Evolutionary conservation across 2,329 filamentous ascomycete genomes (phyloP), one percentile per base, ranked within the genome.

Genomic region (Beauveria medogensis): DNA sequence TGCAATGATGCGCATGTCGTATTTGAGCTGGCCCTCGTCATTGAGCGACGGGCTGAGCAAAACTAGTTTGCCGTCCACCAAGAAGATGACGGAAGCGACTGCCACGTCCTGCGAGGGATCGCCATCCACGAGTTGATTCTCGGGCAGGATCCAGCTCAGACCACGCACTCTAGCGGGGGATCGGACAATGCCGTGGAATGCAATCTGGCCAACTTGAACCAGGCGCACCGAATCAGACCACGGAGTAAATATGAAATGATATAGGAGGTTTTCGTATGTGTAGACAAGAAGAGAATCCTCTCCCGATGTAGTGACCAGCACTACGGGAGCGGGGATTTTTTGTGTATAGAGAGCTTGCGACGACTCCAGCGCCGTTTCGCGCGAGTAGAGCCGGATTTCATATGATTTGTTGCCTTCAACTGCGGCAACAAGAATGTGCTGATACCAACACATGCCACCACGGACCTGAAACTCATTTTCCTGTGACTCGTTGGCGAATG

Each of bases 391-490:
- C n/a, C 94, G 89, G 55, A 99, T 76, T 77, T 96, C 89, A 68
- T 92, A 92, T 24, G 86, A 86, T 65, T 87, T 84, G 66, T 89
- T 90, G 59, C 85, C 87, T 73, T 99, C 94, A n/a, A 97, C 88
- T 4, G 93, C 92, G 44, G 92, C 92, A 60, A 97, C 90, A 20
- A 99, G 80, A 37, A 97, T 90, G 74, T 99, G 93, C 66, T 96
- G 92, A 71, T 96, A 92, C 94, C 94, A 99, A 72, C 93, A 97
- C 92, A 99, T 96, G 7, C 94, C 94, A 54, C 94, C 94, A 64
- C 92, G 82, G 16, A 99, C 91, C 26, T 91, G 86, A 70, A 99
- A 99, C 64, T 92, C 91, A 67, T 92, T 92, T 73, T 97, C 94
- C 69, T 88, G 83, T 34, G 82, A 84, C 28, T 87, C 82, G 67